These are phyloP conservation scores for Penicillium decumbens DNA, from an alignment of 2,329 filamentous ascomycete species.

Conservation along the genomic window DNA sequence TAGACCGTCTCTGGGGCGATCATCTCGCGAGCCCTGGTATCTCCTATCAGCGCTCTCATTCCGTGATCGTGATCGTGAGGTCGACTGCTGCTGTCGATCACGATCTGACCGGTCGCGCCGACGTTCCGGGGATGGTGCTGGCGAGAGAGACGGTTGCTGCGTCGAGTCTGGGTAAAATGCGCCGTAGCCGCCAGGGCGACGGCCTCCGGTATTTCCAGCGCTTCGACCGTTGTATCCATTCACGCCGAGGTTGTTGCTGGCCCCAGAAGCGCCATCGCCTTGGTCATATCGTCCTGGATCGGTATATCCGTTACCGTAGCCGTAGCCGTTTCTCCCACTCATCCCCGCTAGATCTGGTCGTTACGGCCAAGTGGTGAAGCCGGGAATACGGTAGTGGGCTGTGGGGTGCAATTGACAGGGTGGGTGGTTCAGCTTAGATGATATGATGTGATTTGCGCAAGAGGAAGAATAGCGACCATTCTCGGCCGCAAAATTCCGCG, in stretches of 20 bases:
- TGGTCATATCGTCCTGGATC: constrained; percentile 34
- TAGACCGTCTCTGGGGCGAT: constrained; percentile 22
- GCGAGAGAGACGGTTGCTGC: constrained; percentile 25
- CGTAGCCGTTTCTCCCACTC: constrained; percentile 35
- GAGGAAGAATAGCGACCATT: constrained; percentile 22
- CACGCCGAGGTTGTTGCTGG: constrained; percentile 28
- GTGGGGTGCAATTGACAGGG: constrained; percentile 9
- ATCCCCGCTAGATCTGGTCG: constrained; percentile 24
- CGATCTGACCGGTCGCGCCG: constrained; percentile 31
- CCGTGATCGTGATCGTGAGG: constrained; percentile 35
- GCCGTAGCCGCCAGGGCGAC: constrained; percentile 43
- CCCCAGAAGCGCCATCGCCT: constrained; percentile 30
- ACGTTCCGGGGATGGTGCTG: constrained; percentile 31
- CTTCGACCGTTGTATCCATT: constrained; percentile 31
- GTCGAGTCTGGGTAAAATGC: constrained; percentile 38
- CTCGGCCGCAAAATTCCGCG: constrained; percentile 9
- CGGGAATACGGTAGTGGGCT: constrained; percentile 9
- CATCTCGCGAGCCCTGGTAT: constrained; percentile 26
- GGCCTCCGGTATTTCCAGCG: constrained; percentile 20
- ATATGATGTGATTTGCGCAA: constrained; percentile 17
- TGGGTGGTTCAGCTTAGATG: constrained; percentile 10
- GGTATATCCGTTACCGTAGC: constrained; percentile 38
- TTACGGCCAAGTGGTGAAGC: constrained; percentile 5
- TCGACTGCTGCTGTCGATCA: constrained; percentile 29
- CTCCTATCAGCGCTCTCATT: constrained; percentile 27